Base-by-base conservation (phyloP, 306 rosid species). In the Senna siamea region DNA sequence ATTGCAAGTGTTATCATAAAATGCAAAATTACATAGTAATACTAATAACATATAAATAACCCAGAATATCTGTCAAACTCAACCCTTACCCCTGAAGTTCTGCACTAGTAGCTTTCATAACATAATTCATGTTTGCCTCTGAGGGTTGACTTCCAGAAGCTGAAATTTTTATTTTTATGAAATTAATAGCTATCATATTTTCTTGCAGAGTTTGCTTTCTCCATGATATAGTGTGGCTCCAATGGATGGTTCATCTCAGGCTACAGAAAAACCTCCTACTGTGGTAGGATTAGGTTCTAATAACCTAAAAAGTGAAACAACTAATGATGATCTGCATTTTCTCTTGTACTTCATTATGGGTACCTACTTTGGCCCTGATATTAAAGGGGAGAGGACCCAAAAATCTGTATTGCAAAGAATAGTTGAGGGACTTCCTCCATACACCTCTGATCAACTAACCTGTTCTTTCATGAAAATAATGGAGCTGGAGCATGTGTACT, bases 401-500 rank as follows among this genome's bases (percentile, higher is more conserved):
- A 88, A 81, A 78, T 83, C 91, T 26, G 59, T 88, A 5, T 79
- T 86, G 79, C 89, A 86, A 61, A 88, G 91, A 83, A 70, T 86
- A 51, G 86, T 88, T 1, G 89, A 86, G 64, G 89, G 88, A 53
- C 80, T 86, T 69, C 90, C 93, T 52, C 90, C 91, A 4, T 88
- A 88, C 79, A 77, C 86, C 5, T 35, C 50, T 50, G 76, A 76
- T 58, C 88, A 88, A 67, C 80, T 90, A 44, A 58, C 83, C 14
- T 26, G 76, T 26, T 84, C 86, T 35, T 69, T 70, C 74, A 56
- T 88, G 60, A 86, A 80, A 79, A 10, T 68, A 2, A 60, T 41
- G 12, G 91, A 83, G 58, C 34, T 90, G 62, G 91, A 83, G 58
- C 80, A 56, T 19, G 70, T 81, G 10, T 88, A 83, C 76, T 73